These are phyloP conservation scores for Diaporthe destruens DNA, from an alignment of 2,329 filamentous ascomycete species.

Conservation along the genomic window DNA sequence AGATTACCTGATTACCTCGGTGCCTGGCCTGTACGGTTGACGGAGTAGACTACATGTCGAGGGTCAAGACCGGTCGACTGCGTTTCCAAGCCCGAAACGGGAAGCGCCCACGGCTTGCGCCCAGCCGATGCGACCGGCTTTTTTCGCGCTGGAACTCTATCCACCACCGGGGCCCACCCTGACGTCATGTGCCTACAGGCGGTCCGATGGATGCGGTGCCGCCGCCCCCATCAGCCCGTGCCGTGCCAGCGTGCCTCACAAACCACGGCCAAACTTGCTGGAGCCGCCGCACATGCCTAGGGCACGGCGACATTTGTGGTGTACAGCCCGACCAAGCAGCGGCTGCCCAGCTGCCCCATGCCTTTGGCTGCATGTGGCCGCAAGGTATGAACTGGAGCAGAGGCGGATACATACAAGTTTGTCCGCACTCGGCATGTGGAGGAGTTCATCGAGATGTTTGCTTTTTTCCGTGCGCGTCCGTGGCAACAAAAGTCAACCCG, in stretches of 20 bases:
- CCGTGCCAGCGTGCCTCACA: background rate
- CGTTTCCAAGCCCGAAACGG: constrained; percentile 31
- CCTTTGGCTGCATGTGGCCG: too few species aligned
- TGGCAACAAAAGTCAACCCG: background rate
- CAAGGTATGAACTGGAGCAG: background rate
- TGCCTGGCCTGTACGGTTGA: too few species aligned
- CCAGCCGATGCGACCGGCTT: constrained; percentile 30
- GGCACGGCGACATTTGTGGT: background rate
- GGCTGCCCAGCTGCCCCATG: background rate
- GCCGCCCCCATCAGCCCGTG: constrained; percentile 11
- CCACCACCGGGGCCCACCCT: constrained; percentile 35
- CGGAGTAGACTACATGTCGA: background rate
- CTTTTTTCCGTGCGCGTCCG: background rate
- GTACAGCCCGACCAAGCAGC: background rate
- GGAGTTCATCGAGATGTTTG: constrained; percentile 13
- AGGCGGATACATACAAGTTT: background rate
- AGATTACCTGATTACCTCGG: background rate
- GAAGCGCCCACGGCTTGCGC: constrained; percentile 15
- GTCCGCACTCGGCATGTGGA: background rate
- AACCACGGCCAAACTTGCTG: constrained; percentile 1
- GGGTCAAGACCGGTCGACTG: background rate
- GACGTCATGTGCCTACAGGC: constrained; percentile 33
- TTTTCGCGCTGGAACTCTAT: constrained; percentile 35
- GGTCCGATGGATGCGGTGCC: background rate
- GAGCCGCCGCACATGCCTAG: constrained; percentile 1